Evolutionary conservation across 1,284 basidiomycete species (phyloP).

Genomic region (Puccinia novopanici): DNA sequence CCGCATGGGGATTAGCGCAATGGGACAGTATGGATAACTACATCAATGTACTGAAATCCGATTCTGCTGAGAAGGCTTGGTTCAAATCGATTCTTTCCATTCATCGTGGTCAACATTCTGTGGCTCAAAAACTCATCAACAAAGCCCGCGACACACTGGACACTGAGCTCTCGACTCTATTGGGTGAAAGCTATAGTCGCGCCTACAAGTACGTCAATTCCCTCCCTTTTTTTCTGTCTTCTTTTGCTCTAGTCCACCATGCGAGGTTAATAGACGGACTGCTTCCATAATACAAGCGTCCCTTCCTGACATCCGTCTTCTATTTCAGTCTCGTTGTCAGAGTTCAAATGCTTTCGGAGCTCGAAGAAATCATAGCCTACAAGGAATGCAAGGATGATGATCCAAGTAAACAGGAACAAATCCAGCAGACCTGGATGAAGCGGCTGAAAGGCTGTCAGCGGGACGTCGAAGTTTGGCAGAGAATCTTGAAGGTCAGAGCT

Average conservation of each 20-base stretch:
- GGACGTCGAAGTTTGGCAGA: slow-evolving; percentile 99
- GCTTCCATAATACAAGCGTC: background rate
- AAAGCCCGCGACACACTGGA: slow-evolving; percentile 93
- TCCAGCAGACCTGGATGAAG: slow-evolving; percentile 70
- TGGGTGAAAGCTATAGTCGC: slow-evolving; percentile 92
- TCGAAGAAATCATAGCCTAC: slow-evolving; percentile 96
- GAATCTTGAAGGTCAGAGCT: slow-evolving; percentile 91
- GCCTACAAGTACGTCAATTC: slow-evolving; percentile 77
- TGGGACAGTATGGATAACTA: slow-evolving; percentile 99
- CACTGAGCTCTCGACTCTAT: slow-evolving; percentile 85
- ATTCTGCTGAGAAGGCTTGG: slow-evolving; percentile 92
- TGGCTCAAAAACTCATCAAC: slow-evolving; percentile 85
- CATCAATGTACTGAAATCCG: slow-evolving; percentile 87
- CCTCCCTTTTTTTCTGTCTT: background rate
- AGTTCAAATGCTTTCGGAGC: slow-evolving; percentile 96
- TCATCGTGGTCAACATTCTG: slow-evolving; percentile 91
- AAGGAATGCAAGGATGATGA: slow-evolving; percentile 86
- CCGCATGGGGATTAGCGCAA: slow-evolving; percentile 92
- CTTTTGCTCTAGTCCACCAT: background rate
- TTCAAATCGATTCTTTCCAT: slow-evolving; percentile 94
- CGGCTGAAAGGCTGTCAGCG: slow-evolving; percentile 94
- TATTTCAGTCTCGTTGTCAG: slow-evolving; percentile 80
- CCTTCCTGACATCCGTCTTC: background rate
- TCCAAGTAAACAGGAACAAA: slow-evolving; percentile 77
- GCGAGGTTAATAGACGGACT: background rate